These are phyloP conservation scores for Leccinum boreale DNA, from an alignment of 768 basidiomycete genomes.

Conservation along the genomic window DNA sequence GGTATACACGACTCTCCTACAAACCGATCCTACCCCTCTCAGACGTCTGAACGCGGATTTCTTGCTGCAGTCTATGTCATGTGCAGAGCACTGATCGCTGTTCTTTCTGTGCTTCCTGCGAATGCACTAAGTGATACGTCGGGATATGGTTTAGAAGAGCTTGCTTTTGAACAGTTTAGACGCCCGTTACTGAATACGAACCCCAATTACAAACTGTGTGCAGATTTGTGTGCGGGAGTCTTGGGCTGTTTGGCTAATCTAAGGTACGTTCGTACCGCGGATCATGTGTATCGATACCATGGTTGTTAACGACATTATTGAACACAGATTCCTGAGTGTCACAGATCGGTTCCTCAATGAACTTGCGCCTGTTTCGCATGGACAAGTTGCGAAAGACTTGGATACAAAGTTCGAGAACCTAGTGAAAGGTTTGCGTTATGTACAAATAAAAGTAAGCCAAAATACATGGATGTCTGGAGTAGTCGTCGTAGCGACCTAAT, in stretches of 20 bases:
- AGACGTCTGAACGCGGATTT: slow-evolving; percentile 61
- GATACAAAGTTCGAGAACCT: slow-evolving; percentile 85
- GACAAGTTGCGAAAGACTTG: slow-evolving; percentile 73
- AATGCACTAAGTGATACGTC: slow-evolving; percentile 75
- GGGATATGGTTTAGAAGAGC: slow-evolving; percentile 81
- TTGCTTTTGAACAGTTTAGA: slow-evolving; percentile 82
- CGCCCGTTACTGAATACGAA: slow-evolving; percentile 62
- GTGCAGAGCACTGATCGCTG: slow-evolving; percentile 79
- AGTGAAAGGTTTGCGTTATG: slow-evolving; percentile 73
- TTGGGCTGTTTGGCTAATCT: slow-evolving; percentile 79
- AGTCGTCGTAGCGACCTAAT: neutral
- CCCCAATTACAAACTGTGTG: slow-evolving; percentile 75
- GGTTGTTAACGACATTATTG: neutral
- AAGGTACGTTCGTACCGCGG: slow-evolving; percentile 47
- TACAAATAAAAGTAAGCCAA: slow-evolving; percentile 70
- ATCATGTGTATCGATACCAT: neutral
- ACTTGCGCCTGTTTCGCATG: slow-evolving; percentile 67
- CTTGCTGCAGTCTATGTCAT: slow-evolving; percentile 86
- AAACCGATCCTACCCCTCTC: slow-evolving; percentile 27
- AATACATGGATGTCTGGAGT: neutral
- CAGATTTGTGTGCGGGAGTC: slow-evolving; percentile 80
- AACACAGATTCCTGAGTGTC: slow-evolving; percentile 78
- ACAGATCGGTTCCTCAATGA: slow-evolving; percentile 87
- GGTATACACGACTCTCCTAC: slow-evolving; percentile 64
- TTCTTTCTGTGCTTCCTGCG: slow-evolving; percentile 68